Evolutionary conservation across 805 yeast genomes (phyloP).

Genomic region (Ogataea henricii): DNA sequence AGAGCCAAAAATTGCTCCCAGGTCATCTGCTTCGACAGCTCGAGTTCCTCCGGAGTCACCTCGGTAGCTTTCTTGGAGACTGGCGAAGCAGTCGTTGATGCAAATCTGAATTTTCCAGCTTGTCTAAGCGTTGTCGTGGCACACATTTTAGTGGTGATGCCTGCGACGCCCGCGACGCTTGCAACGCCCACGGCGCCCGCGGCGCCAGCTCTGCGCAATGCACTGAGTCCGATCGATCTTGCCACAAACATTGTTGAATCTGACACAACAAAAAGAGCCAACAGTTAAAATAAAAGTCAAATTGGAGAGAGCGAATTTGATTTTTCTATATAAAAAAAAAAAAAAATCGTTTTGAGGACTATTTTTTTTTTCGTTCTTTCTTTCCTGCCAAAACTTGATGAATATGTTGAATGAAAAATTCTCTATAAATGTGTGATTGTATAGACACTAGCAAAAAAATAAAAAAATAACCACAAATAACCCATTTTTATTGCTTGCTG

Average conservation of each 20-base stretch:
- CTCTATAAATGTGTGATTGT: background rate
- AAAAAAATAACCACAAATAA: background rate
- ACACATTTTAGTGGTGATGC: background rate
- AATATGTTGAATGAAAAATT: background rate
- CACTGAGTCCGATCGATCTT: constrained; percentile 16
- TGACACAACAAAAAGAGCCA: background rate
- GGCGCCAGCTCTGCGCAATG: background rate
- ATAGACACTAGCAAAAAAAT: constrained; percentile 1
- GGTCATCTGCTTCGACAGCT: constrained; percentile 39
- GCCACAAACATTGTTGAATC: constrained; percentile 10
- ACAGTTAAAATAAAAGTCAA: background rate
- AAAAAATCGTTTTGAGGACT: too few relatives aligned
- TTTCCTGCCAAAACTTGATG: constrained; percentile 2
- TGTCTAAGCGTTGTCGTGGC: background rate
- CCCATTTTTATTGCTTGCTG: background rate
- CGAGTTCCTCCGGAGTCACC: constrained; percentile 26
- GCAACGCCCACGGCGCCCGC: background rate
- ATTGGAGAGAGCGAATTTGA: too few relatives aligned
- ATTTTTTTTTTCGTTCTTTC: background rate
- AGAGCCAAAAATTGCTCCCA: constrained; percentile 84
- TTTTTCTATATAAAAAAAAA: too few relatives aligned
- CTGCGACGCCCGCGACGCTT: background rate
- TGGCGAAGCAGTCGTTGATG: background rate
- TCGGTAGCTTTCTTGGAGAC: constrained; percentile 7
- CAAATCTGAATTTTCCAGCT: background rate